Evolutionary conservation across 202 grass and related monocot genomes (phyloP), one percentile per base, ranked within the genome.

Genomic region (Sporobolus alterniflorus): DNA sequence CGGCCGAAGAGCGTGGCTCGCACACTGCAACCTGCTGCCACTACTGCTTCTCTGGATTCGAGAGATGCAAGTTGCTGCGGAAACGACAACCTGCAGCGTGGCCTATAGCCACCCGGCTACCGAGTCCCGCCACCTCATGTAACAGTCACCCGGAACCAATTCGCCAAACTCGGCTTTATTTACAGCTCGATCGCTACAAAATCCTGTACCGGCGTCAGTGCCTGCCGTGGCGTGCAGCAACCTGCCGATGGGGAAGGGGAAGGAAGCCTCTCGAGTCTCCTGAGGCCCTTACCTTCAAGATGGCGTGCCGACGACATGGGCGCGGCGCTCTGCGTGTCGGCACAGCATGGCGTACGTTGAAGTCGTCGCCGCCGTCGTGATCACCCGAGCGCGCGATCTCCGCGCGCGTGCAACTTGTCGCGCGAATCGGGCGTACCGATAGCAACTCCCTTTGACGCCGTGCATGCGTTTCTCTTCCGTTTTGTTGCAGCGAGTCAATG

Each of bases 241-340:
- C 22, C 42, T 85, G 41, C 40, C 24, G 36, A 39, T 8, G 36
- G 36, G n/a, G n/a, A 9, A 32, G 43, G 43, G 32, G 52, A 33
- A 6, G 8, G 81, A 80, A 80, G 54, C 43, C 82, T 85, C 77
- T 85, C 64, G 82, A 85, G 16, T 24, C 65, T 3, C 54, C 59
- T 41, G 68, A n/a, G n/a, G n/a, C 59, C 65, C 22, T 75, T 54
- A 42, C 55, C 72, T 71, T 49, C 69, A 61, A 26, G 61, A 57
- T 21, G 66, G 75, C 83, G 73, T 78, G 83, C 78, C 78, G 66
- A 73, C 73, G 88, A 86, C 78, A 86, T 77, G 88, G 88, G 78
- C 83, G 40, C 40, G 14, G 88, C 11, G 83, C 66, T 17, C 41
- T 39, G 28, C 88, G 50, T 89, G 87, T 39, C 36, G 36, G 36